Base-by-base conservation (phyloP, 345 rosid species). In the Salix suchowensis region DNA sequence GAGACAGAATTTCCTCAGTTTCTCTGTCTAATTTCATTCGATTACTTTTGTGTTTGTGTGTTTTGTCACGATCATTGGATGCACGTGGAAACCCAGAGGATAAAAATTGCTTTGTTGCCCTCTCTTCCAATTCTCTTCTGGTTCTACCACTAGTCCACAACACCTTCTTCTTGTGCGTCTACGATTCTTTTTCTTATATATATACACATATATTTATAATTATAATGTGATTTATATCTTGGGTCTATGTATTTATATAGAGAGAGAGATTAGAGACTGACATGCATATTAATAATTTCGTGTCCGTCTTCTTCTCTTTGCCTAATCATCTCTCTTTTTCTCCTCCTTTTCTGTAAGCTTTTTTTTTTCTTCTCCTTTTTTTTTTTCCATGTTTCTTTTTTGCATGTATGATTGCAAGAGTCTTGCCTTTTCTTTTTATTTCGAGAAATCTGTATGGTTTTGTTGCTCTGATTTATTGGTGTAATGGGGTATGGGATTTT, bases 61-160 rank as follows among this genome's bases (percentile, higher is more conserved):
- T 82, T 80, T 81, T 78, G 84, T 86, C 85, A 84, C 88, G 83
- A 85, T 88, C 90, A 76, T 74, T 84, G 85, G 87, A 76, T 77
- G 84, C 90, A 88, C 91, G 91, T 88, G 92, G 86, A 83, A 82
- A 69, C 82, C 84, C 88, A 71, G 87, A 86, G 75, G 92, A 89
- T 86, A 73, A 87, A 80, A 65, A 42, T 42, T 42, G 46, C 46
- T 10, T 42, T 42, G 44, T 74, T 48, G 34, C n/a, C 34, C 48
- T 32, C 48, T 32, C 62, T 39, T 67, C 48, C 11, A n/a, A 11
- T 55, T 21, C 70, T 67, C 64, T 74, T 72, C 71, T 73, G 75
- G 80, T 79, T 69, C 60, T 77, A 55, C 21, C 26, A 36, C 67
- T 24, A n/a, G 64, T 58, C 28, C 23, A 58, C 64, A 16, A 40